Percentiles rank a stretch among this genome's conserved stretches.
Conservation (phyloP, 2,329 filamentous ascomycete species). For the Eutypa lata region DNA sequence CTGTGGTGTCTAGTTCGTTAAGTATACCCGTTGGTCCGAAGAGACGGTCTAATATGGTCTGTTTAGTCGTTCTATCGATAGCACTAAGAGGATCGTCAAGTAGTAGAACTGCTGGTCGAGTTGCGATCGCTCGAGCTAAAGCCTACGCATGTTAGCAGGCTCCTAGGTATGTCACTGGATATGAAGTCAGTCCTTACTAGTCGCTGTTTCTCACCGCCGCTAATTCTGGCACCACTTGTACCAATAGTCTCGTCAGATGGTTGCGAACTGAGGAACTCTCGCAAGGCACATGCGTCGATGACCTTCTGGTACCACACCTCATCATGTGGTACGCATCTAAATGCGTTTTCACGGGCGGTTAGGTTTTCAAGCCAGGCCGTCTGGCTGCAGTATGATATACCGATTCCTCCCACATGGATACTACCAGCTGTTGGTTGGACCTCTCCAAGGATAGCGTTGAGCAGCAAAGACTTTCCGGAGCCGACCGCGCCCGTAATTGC, state of each 20-base stretch:
- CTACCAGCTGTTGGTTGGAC: constrained; percentile 8
- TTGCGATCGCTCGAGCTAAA: constrained; percentile 19
- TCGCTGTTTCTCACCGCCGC: constrained; percentile 14
- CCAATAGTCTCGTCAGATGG: constrained; percentile 22
- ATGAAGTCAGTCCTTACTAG: constrained; percentile 5
- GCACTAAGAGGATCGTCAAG: constrained; percentile 24
- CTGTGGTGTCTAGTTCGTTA: constrained; percentile 6
- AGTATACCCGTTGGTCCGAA: constrained; percentile 9
- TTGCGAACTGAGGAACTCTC: constrained; percentile 9
- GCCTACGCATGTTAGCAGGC: constrained; percentile 17
- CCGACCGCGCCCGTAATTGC: constrained; percentile 24
- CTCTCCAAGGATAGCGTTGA: constrained; percentile 22
- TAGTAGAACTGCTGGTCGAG: constrained; percentile 14
- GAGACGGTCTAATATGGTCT: constrained; percentile 9
- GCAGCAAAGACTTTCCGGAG: constrained; percentile 22
- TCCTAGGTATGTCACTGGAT: neutral
- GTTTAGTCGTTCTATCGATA: constrained; percentile 15
- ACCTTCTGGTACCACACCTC: constrained; percentile 13
- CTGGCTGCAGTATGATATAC: constrained; percentile 20
- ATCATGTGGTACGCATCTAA: constrained; percentile 13
- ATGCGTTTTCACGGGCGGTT: constrained; percentile 15
- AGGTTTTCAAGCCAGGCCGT: constrained; percentile 20
- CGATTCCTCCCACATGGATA: neutral
- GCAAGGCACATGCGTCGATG: constrained; percentile 17
- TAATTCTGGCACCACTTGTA: constrained; percentile 24